phyloP scores from a whole-genome alignment of 768 basidiomycete genomes.

The Antrodiella citrinella region DNA sequence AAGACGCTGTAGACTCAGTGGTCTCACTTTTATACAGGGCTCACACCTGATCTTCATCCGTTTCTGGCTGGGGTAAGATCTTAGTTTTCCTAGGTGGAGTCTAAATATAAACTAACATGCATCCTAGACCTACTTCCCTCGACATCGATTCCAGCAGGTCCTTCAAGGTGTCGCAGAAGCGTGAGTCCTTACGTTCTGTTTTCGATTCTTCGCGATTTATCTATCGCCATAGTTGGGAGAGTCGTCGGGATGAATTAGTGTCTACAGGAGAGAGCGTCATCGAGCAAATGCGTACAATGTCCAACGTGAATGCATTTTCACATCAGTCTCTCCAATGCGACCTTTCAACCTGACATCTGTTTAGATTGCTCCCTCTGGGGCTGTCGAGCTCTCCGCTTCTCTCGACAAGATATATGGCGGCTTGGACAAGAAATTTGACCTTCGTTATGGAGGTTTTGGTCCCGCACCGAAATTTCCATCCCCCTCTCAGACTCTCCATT shows the following conservation, averaged over 20 bases:
- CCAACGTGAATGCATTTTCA: constrained; percentile 5
- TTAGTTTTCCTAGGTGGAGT: no score
- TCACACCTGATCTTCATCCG: constrained; percentile 19
- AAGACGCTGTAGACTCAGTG: background rate
- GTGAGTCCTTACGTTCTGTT: no score
- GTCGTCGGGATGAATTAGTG: constrained; percentile 11
- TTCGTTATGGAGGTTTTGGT: constrained; percentile 28
- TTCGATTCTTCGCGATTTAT: no score
- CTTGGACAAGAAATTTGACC: constrained; percentile 20
- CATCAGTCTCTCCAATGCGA: background rate
- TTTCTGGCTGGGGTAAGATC: constrained; percentile 21
- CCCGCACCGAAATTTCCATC: constrained; percentile 32
- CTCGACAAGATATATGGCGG: constrained; percentile 11
- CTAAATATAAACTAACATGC: background rate
- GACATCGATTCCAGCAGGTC: constrained; percentile 13
- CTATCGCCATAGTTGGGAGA: constrained; percentile 15
- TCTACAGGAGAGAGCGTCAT: constrained; percentile 16
- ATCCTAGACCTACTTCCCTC: constrained; percentile 18
- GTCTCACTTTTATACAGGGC: constrained; percentile 11
- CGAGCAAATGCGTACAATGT: constrained; percentile 9
- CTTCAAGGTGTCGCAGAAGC: constrained; percentile 17
- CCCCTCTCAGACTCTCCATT: constrained; percentile 15
- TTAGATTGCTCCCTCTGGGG: constrained; percentile 5
- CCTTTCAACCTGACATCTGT: background rate
- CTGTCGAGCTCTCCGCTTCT: constrained; percentile 5